phyloP scores from a whole-genome alignment of 176 grass and related monocot genomes.

The Saccharum spontaneum region DNA sequence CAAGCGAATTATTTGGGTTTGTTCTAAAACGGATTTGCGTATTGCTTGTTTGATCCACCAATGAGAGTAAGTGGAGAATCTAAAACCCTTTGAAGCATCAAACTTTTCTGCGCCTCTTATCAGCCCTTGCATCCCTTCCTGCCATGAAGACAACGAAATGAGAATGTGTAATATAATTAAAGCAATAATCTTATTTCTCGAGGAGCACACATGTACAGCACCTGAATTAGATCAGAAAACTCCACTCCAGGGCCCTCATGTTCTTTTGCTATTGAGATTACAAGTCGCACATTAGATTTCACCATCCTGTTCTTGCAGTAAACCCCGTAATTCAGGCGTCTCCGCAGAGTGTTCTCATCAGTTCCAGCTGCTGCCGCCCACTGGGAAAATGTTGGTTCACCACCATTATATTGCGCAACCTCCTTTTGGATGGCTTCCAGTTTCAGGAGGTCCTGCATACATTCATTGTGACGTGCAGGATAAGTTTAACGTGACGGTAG shows the following conservation, averaged over 20 bases:
- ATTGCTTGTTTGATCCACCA: slow-evolving; percentile 98
- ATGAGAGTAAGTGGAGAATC: slow-evolving; percentile 92
- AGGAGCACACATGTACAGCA: slow-evolving; percentile 13
- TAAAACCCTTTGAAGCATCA: slow-evolving; percentile 89
- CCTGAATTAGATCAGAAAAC: slow-evolving; percentile 91
- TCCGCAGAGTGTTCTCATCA: slow-evolving; percentile 52
- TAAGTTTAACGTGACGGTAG: slow-evolving; percentile 2
- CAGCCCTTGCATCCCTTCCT: slow-evolving; percentile 87
- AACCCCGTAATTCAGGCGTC: slow-evolving; percentile 57
- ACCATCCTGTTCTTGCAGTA: slow-evolving; percentile 87
- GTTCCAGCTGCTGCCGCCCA: slow-evolving; percentile 74
- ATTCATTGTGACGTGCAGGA: slow-evolving; percentile 22
- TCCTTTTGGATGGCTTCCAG: slow-evolving; percentile 54
- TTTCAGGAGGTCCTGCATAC: slow-evolving; percentile 75
- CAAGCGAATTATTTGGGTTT: slow-evolving; percentile 73
- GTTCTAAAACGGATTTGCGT: slow-evolving; percentile 68
- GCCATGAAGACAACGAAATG: slow-evolving; percentile 27
- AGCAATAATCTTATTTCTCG: not conserved
- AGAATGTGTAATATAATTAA: not conserved
- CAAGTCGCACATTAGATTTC: slow-evolving; percentile 77
- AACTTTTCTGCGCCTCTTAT: slow-evolving; percentile 81
- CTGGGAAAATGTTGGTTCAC: slow-evolving; percentile 65
- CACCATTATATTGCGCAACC: slow-evolving; percentile 41
- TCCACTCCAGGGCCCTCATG: slow-evolving; percentile 55
- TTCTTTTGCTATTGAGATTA: slow-evolving; percentile 86